phyloP scores from a whole-genome alignment of 1,284 basidiomycete genomes.

The Ceratobasidium sp. region DNA sequence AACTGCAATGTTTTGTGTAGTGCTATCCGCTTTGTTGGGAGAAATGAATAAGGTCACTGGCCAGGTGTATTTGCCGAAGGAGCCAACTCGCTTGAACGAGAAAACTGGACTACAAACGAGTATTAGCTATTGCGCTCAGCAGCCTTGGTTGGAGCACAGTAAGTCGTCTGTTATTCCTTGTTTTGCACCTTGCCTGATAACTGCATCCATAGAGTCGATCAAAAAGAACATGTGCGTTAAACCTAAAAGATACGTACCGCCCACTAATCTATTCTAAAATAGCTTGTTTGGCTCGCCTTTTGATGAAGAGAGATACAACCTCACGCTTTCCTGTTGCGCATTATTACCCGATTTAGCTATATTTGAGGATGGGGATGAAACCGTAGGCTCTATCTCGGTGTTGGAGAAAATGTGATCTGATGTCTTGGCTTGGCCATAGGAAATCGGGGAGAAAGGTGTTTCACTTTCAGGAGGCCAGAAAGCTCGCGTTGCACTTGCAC shows the following conservation, averaged over 20 bases:
- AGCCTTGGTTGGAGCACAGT: conserved; percentile 43
- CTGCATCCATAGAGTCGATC: no score
- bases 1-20: not conserved
- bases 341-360: conserved; percentile 47
- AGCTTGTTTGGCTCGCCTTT: conserved; percentile 54
- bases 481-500: conserved; percentile 45
- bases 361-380: conserved; percentile 48
- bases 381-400: conserved; percentile 37
- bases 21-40: conserved; percentile 40
- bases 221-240: no score
- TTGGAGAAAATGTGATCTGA: not conserved
- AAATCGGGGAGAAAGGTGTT: conserved; percentile 40
- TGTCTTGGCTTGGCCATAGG: not conserved
- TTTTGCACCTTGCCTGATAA: no score
- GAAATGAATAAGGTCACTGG: conserved; percentile 41
- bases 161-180: not conserved
- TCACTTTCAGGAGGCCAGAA: conserved; percentile 24
- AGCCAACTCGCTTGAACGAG: conserved; percentile 17
- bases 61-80: conserved; percentile 39
- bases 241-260: no score
- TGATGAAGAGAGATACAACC: conserved; percentile 52
- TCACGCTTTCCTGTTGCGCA: conserved; percentile 50
- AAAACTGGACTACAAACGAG: conserved; percentile 24
- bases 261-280: conserved; percentile 49
- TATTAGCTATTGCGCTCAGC: conserved; percentile 44